These are phyloP conservation scores for Fusarium continuum DNA, from an alignment of 2,329 filamentous ascomycete genomes.

Conservation along the genomic window DNA sequence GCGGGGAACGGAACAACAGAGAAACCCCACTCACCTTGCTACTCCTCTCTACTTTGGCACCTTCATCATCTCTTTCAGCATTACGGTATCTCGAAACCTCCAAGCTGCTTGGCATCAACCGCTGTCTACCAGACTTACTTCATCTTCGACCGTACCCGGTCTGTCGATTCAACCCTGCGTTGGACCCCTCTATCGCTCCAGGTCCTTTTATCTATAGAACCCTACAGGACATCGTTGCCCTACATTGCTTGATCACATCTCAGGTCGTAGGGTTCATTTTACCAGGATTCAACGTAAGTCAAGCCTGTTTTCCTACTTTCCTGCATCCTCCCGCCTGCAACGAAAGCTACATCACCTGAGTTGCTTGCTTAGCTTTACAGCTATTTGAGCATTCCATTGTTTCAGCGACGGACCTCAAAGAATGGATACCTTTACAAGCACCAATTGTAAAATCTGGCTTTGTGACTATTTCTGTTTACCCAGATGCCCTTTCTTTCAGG, in stretches of 20 bases:
- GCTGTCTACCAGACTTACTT: neutral
- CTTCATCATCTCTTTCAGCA: conserved; percentile 28
- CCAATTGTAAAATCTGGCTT: neutral
- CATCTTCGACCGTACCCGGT: neutral
- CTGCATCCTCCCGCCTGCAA: conserved; percentile 3
- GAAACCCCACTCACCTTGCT: conserved; percentile 32
- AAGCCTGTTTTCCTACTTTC: conserved; percentile 17
- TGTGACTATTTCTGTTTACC: neutral
- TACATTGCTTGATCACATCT: conserved; percentile 27
- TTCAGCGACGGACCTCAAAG: neutral
- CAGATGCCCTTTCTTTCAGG: neutral
- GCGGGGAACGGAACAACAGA: conserved; percentile 32
- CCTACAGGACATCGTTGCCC: conserved; percentile 15
- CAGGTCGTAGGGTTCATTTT: conserved; percentile 18
- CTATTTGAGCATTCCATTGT: neutral
- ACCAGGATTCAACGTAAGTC: conserved; percentile 33
- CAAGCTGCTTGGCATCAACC: conserved; percentile 5
- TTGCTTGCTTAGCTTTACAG: neutral
- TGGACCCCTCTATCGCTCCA: neutral
- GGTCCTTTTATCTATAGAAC: conserved; percentile 16
- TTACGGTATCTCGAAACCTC: conserved; percentile 8
- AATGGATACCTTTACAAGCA: neutral
- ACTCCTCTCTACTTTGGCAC: conserved; percentile 19
- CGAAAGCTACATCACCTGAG: conserved; percentile 1
- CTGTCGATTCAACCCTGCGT: conserved; percentile 7